Evolutionary conservation across 169 alveolate species (phyloP), one percentile per base, ranked within the genome.

Genomic region (Amoebophrya sp.): DNA sequence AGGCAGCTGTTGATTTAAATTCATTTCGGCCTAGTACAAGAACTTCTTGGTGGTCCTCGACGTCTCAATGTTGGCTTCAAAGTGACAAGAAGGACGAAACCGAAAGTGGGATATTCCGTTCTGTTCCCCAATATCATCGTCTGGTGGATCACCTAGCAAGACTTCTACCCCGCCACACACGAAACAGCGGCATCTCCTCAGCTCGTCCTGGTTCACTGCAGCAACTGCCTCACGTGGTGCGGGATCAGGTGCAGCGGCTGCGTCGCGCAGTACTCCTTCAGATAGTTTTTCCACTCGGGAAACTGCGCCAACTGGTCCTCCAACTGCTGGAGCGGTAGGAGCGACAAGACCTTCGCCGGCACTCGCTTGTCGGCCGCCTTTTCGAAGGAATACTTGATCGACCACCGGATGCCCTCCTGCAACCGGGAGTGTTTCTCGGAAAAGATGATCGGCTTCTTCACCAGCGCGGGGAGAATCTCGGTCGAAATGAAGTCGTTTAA

Each of bases 221-320:
- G 32, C 83, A 66, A 12, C 83, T 66, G 83, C 32, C 83, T 2
- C 35, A 66, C 83, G 83, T 66, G 83, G 35, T 66, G 83, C 32
- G 83, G 83, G 83, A 66, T 66, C 35, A 66, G 83, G 35, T 66
- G 83, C 38, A 66, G 83, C 35, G 83, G 35, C 83, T 66, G 83
- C 29, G 83, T 66, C 10, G 7, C 10, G 83, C 83, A 66, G 83
- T 66, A 66, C 12, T 66, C 83, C 83, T 66, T 66, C 83, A 66
- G 18, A 25, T 66, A 25, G 10, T 66, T 3, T 66, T 66, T 66
- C 83, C 83, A 66, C 83, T 66, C 83, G 10, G 83, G 83, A n/a
- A 66, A 66, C 83, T 18, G 29, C 32, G 83, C 83, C 35, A 66
- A 7, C 83, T 7, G 32, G 35, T 66, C 83, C 83, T 66, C 83